Percentiles rank a stretch among this genome's conserved stretches.
Conservation (phyloP, 2,329 filamentous ascomycete species). For the Dothiorella sarmentorum region DNA sequence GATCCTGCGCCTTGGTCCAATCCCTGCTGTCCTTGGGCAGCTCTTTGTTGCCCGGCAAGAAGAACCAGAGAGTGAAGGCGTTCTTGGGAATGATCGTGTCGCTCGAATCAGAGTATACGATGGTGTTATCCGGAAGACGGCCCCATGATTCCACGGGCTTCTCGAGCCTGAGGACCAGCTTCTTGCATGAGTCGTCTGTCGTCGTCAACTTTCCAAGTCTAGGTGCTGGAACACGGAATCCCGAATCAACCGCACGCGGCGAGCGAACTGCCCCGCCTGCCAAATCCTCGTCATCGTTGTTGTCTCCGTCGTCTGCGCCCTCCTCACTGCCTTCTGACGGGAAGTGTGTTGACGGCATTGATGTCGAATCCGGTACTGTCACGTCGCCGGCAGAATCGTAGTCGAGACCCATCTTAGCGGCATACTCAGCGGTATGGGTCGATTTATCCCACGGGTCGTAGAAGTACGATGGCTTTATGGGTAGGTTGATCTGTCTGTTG, state of each 20-base stretch:
- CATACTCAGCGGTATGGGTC: conserved; percentile 47
- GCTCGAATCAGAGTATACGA: conserved; percentile 58
- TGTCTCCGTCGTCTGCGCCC: not conserved
- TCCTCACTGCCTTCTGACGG: conserved; percentile 12
- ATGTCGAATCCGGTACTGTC: conserved; percentile 4
- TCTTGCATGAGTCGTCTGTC: conserved; percentile 60
- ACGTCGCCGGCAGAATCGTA: conserved; percentile 31
- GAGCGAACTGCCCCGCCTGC: conserved; percentile 5
- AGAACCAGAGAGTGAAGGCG: conserved; percentile 74
- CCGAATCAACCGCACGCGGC: not conserved
- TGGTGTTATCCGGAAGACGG: conserved; percentile 64
- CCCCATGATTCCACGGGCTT: conserved; percentile 74
- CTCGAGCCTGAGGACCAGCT: conserved; percentile 61
- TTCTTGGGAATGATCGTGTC: conserved; percentile 77
- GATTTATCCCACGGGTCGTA: conserved; percentile 42
- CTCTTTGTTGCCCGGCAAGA: conserved; percentile 64
- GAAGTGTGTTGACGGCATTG: conserved; percentile 2
- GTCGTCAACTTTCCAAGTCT: conserved; percentile 65
- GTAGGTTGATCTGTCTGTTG: conserved; percentile 44
- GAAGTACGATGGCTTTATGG: conserved; percentile 44
- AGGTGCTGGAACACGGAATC: conserved; percentile 38
- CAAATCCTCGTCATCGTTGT: not conserved
- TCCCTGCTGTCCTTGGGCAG: conserved; percentile 48
- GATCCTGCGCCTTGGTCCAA: conserved; percentile 51
- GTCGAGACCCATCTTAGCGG: conserved; percentile 44